Percentiles rank a stretch among this genome's conserved stretches.
phyloP scores from a whole-genome alignment of 495 filamentous ascomycete species.

The Penicillium pulvis region DNA sequence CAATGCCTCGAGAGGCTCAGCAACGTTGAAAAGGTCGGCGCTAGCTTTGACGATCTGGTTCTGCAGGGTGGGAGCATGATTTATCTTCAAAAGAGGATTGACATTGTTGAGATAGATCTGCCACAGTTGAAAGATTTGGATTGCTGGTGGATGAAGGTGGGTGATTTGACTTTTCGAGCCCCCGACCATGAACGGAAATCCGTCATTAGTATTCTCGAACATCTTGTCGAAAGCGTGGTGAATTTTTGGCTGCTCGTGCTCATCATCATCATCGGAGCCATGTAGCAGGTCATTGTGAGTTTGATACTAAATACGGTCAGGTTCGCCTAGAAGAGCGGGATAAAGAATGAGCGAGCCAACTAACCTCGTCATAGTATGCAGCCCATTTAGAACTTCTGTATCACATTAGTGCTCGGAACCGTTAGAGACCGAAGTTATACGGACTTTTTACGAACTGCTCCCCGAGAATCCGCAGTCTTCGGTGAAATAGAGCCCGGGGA shows the following conservation, averaged over 20 bases:
- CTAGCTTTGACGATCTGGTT: conserved; percentile 29
- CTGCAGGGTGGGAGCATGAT: conserved; percentile 50
- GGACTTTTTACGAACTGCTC: neutral
- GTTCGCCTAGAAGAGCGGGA: no score
- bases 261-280: conserved; percentile 66
- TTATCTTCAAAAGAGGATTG: conserved; percentile 51
- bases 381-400: conserved; percentile 17
- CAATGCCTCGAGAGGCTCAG: conserved; percentile 58
- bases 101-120: conserved; percentile 49
- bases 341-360: neutral
- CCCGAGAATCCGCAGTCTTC: neutral
- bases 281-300: conserved; percentile 30
- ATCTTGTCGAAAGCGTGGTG: conserved; percentile 57
- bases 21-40: conserved; percentile 30
- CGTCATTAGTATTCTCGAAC: conserved; percentile 49
- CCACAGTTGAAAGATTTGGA: conserved; percentile 43
- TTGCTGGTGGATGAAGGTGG: conserved; percentile 22
- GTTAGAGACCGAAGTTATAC: neutral
- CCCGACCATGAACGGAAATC: conserved; percentile 62
- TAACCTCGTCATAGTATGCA: conserved; percentile 21
- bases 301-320: conserved; percentile 6
- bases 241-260: conserved; percentile 54
- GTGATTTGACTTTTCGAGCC: conserved; percentile 48
- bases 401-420: neutral
- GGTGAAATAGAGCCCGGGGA: neutral